Evolutionary conservation across 306 rosid genomes (phyloP).

Genomic region (Urtica urens): DNA sequence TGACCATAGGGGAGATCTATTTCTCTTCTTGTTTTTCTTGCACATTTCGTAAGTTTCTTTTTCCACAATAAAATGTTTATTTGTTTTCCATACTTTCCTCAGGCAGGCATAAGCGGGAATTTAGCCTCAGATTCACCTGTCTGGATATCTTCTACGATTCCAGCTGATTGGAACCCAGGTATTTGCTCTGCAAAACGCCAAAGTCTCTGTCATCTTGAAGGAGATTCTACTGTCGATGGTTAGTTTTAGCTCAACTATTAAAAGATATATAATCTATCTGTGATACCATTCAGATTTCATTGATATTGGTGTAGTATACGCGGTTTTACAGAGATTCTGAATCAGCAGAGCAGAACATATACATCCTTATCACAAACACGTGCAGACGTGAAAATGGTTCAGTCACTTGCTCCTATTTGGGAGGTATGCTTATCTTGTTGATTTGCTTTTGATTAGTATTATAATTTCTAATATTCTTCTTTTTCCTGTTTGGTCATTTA

Average conservation of each 20-base stretch:
- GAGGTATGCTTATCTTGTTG: conserved; percentile 53
- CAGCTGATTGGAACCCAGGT: conserved; percentile 45
- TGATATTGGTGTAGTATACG: conserved; percentile 6
- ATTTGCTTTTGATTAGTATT: too few species aligned
- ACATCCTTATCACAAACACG: conserved; percentile 74
- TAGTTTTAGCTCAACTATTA: conserved; percentile 22
- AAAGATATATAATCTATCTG: not conserved
- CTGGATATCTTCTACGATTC: conserved; percentile 54
- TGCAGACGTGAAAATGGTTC: conserved; percentile 79
- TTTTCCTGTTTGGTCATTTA: conserved; percentile 18
- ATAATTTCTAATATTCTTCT: too few species aligned
- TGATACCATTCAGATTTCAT: not conserved
- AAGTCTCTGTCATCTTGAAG: conserved; percentile 86
- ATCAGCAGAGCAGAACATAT: conserved; percentile 58
- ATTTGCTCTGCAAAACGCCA: conserved; percentile 37
- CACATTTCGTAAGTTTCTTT: conserved; percentile 1
- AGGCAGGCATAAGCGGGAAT: conserved; percentile 44
- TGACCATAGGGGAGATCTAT: conserved; percentile 1
- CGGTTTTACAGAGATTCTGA: conserved; percentile 56
- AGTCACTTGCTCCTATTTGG: conserved; percentile 88
- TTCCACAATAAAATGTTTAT: conserved; percentile 9
- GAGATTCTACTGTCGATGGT: conserved; percentile 75
- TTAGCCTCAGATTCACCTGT: conserved; percentile 31
- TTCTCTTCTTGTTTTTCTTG: not conserved
- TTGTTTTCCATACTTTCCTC: conserved; percentile 24